Evolutionary conservation across 306 rosid species (phyloP), one percentile per base, ranked within the genome.

Genomic region (Echinosophora koreensis): DNA sequence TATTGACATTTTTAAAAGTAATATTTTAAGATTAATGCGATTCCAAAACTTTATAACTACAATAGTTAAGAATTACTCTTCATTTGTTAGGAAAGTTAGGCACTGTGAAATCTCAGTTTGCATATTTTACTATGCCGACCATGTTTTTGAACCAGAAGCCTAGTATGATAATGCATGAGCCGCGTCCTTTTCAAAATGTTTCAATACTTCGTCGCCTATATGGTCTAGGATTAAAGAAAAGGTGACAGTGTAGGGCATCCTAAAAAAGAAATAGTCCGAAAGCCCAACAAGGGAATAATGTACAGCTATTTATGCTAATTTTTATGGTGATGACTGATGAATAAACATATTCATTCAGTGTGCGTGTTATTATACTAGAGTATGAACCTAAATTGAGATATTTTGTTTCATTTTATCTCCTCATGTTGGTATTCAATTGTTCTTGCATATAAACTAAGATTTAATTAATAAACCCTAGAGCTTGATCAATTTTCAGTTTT

Each of bases 141-240:
- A n/a, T 47, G 62, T 10, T 65, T 73, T 42, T 18, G 55, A 73
- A 55, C 46, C 54, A 79, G 66, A 55, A 69, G 71, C 41, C 60
- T 38, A 54, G 62, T 8, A 75, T 51, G 58, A 57, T 58, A 50
- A 60, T 66, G 22, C 0, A 54, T 14, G 65, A 74, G 3, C 37
- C 15, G 22, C 37, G 62, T 84, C 83, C 12, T 73, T 81, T 61
- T 71, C 81, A 44, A 67, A 64, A 67, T 84, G 67, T 84, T 80
- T 70, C 76, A 70, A 76, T 57, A 77, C 71, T 52, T 72, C 52
- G 46, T 76, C 27, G 9, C 69, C 81, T 74, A 69, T 74, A 63
- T 61, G 75, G 76, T 75, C 35, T 80, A 84, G 71, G 66, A 77
- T 59, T 73, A 61, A 80, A 81, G 82, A 71, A 84, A 81, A 81